A percentile compares a stretch with the other conserved stretches of the same genome.
Evolutionary conservation across 441 rosid species (phyloP).

Genomic region (Gossypium davidsonii): DNA sequence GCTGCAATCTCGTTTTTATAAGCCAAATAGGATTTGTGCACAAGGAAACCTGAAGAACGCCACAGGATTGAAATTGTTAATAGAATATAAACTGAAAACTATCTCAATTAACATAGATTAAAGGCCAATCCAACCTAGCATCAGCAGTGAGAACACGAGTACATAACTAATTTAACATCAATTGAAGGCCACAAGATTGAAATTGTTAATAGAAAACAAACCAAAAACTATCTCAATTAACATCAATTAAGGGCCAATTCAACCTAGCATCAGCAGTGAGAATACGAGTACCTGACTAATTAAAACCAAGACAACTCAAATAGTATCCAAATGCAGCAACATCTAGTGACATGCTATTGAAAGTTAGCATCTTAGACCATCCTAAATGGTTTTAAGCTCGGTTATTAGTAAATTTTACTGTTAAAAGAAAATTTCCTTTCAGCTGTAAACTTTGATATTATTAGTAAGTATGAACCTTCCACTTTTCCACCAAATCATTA

Average conservation of each 20-base stretch:
- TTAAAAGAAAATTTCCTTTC: background rate
- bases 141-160: background rate
- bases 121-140: background rate
- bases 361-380: background rate
- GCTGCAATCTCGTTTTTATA: constrained; percentile 91
- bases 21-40: constrained; percentile 97
- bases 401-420: background rate
- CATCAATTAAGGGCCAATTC: background rate
- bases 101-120: background rate
- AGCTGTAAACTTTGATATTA: background rate
- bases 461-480: background rate
- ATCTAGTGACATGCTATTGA: background rate
- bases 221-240: background rate
- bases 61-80: constrained; percentile 11
- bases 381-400: background rate
- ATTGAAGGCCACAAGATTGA: constrained; percentile 8
- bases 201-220: constrained; percentile 7
- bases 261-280: background rate
- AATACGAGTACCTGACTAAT: background rate
- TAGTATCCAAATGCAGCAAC: background rate
- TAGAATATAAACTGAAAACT: background rate
- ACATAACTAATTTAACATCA: background rate
- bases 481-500: constrained; percentile 9
- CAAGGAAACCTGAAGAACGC: constrained; percentile 59
- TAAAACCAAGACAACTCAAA: background rate